A percentile compares a stretch with the other conserved stretches of the same genome.
phyloP scores from a whole-genome alignment of 306 rosid genomes.

The Carpinus fangiana region DNA sequence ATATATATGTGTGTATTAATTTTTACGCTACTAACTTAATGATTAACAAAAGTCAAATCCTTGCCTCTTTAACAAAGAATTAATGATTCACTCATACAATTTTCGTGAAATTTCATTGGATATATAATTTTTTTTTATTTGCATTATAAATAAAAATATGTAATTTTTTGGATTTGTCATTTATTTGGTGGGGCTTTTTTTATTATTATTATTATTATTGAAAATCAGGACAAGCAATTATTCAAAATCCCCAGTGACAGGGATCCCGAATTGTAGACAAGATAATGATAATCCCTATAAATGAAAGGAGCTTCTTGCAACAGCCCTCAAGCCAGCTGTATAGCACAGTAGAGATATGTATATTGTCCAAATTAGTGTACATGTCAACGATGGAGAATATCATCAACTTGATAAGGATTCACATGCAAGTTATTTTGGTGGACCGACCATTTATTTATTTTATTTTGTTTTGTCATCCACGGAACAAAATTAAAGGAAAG shows the following conservation, averaged over 20 bases:
- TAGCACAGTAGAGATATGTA: neutral
- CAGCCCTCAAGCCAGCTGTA: neutral
- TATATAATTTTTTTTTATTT: neutral
- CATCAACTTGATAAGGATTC: constrained; percentile 9
- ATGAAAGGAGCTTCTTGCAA: neutral
- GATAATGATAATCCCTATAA: neutral
- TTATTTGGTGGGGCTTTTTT: too few species aligned
- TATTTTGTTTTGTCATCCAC: too few species aligned
- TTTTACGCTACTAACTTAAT: neutral
- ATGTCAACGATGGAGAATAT: neutral
- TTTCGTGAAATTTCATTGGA: neutral
- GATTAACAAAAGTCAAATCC: neutral
- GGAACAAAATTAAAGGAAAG: neutral
- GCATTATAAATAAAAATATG: too few species aligned
- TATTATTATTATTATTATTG: too few species aligned
- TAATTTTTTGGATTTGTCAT: too few species aligned
- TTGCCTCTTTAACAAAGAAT: neutral
- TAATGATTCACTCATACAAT: neutral
- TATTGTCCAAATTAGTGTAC: neutral
- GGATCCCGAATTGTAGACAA: too few species aligned
- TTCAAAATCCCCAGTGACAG: too few species aligned
- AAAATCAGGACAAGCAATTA: too few species aligned
- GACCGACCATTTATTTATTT: constrained; percentile 15
- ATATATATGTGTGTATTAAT: too few species aligned
- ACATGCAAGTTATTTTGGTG: constrained; percentile 16